Base-by-base conservation (phyloP, 345 rosid genomes). In the Arabis hirsuta region DNA sequence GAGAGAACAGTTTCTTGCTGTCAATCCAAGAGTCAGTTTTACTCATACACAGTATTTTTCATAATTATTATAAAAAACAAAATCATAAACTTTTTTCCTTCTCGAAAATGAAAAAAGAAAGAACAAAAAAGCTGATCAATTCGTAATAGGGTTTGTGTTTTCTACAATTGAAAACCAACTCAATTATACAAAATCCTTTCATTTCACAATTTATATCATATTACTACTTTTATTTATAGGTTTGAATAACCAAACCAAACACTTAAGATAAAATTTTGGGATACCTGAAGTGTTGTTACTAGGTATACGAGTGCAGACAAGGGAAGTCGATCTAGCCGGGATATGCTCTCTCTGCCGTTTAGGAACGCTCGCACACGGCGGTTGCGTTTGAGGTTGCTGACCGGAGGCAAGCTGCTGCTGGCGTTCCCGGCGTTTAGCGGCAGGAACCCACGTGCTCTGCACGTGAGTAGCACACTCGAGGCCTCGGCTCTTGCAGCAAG, bases 371-470 rank as follows among this genome's bases (percentile, higher is more conserved):
- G 32, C 80, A 46, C 22, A 31, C 12, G 29, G 57, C 13, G 42
- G 13, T 39, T 67, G 84, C 62, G 72, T 72, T 61, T 61, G 77
- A 11, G 79, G 77, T 65, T 76, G 83, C 19, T 83, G 86, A 57
- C 78, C 31, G 54, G 87, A 57, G 3, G 83, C 14, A n/a, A 62
- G 81, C 12, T 72, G 82, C 27, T 82, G 85, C 46, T 82, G 93
- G 47, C 88, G 72, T 58, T 90, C 94, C 5, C 91, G 85, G 82
- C 96, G 91, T 67, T 79, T 86, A 10, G 94, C 64, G 36, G 96
- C 91, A 27, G 96, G 86, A 77, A 90, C 87, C 96, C 96, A 90
- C 10, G 96, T 90, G 83, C 94, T 88, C 73, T 78, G 88, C 16
- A 90, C 84, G 80, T 90, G 96, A 59, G 94, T 90, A 10, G 82